phyloP scores from a whole-genome alignment of 345 rosid species.

The Ricinus communis region DNA sequence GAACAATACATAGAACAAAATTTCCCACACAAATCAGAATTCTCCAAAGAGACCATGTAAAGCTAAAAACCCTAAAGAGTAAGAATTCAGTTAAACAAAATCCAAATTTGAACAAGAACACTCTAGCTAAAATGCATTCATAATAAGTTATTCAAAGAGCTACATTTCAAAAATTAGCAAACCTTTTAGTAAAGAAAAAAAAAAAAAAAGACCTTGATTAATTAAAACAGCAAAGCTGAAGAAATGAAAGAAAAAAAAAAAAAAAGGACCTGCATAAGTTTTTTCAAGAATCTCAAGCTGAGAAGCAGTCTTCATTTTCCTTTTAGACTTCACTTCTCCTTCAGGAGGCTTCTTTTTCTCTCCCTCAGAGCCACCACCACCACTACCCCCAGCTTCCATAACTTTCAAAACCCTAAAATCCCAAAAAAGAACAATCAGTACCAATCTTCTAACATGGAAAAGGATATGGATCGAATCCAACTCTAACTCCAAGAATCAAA shows the following conservation, averaged over 20 bases:
- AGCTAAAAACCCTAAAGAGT: neutral
- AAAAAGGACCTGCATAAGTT: conserved; percentile 59
- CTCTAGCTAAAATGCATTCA: neutral
- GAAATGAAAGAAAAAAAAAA: neutral
- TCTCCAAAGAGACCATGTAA: neutral
- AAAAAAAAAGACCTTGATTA: no score
- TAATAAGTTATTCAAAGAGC: neutral
- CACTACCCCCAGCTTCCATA: conserved; percentile 25
- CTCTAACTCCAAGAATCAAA: no score
- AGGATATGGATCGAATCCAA: no score
- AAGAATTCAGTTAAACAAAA: neutral
- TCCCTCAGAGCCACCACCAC: conserved; percentile 36
- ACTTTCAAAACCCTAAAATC: conserved; percentile 10
- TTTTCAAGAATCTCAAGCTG: conserved; percentile 84
- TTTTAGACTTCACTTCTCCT: conserved; percentile 61
- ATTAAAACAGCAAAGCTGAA: neutral
- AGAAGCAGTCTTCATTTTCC: conserved; percentile 92
- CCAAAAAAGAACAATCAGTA: neutral
- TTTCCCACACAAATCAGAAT: neutral
- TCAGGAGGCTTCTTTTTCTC: conserved; percentile 65
- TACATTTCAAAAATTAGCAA: conserved; percentile 2
- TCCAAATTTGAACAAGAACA: neutral
- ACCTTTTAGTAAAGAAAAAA: no score
- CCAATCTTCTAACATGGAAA: no score
- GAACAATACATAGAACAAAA: conserved; percentile 9